phyloP scores from a whole-genome alignment of 2,329 filamentous ascomycete genomes.

The Byssochlamys sp. region DNA sequence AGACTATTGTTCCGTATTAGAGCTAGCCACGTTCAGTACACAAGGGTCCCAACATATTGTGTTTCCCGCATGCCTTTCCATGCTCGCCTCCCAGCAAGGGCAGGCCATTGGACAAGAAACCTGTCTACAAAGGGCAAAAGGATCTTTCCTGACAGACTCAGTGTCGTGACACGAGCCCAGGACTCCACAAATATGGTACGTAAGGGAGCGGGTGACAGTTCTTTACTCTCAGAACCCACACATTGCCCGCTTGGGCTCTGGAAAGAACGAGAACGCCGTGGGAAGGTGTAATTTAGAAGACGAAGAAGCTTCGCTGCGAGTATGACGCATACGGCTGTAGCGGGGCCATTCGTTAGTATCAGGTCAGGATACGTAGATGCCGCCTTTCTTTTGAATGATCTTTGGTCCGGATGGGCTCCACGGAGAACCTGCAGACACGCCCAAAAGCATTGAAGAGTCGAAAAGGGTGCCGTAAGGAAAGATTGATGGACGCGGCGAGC shows the following conservation, averaged over 20 bases:
- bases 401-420: constrained; percentile 27
- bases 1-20: neutral
- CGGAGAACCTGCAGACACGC: constrained; percentile 51
- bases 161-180: constrained; percentile 71
- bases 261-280: constrained; percentile 6
- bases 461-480: constrained; percentile 61
- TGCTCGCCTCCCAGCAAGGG: constrained; percentile 43
- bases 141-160: constrained; percentile 77
- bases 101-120: constrained; percentile 73
- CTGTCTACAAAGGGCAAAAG: constrained; percentile 63
- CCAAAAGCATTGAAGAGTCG: constrained; percentile 55
- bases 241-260: neutral
- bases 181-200: constrained; percentile 81
- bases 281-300: constrained; percentile 34
- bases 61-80: constrained; percentile 31
- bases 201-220: constrained; percentile 44
- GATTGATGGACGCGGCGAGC: constrained; percentile 76
- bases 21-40: constrained; percentile 17
- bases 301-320: constrained; percentile 48
- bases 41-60: constrained; percentile 30
- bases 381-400: constrained; percentile 10
- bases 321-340: constrained; percentile 70
- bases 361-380: constrained; percentile 54
- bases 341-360: constrained; percentile 80
- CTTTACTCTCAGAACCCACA: constrained; percentile 1